These are phyloP conservation scores for Ceratobasidium papillatum DNA, from an alignment of 1,284 basidiomycete genomes.

Conservation along the genomic window DNA sequence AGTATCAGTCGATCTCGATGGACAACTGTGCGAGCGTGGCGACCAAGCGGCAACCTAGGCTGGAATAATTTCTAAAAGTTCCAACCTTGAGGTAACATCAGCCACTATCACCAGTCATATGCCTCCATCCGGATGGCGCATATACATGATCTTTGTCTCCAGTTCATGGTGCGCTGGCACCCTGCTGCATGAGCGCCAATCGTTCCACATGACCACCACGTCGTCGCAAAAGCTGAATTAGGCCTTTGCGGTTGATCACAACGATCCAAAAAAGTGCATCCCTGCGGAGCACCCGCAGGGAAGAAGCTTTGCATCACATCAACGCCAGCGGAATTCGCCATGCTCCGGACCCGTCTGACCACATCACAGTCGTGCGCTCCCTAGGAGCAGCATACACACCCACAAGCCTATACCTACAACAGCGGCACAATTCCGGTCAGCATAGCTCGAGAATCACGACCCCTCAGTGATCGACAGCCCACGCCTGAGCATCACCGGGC, in stretches of 20 bases:
- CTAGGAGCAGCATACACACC: too few species aligned
- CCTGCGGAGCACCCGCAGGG: not conserved
- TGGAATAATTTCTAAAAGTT: not conserved
- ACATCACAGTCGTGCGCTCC: not conserved
- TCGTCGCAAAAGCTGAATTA: not conserved
- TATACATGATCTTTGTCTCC: too few species aligned
- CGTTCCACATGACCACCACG: not conserved
- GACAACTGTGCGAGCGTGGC: not conserved
- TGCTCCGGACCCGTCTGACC: not conserved
- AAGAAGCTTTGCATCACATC: not conserved
- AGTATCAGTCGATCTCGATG: too few species aligned
- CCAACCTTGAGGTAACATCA: not conserved
- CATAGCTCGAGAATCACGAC: not conserved
- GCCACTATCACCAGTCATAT: not conserved
- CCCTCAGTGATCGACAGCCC: not conserved
- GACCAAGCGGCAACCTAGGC: not conserved
- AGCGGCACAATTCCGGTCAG: not conserved
- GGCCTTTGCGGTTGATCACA: not conserved
- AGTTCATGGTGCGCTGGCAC: too few species aligned
- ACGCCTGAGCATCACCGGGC: not conserved
- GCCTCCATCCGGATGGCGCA: too few species aligned
- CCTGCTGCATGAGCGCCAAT: not conserved
- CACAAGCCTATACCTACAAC: not conserved
- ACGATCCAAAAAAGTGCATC: not conserved
- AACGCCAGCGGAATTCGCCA: not conserved